Evolutionary conservation across 2,329 filamentous ascomycete species (phyloP).

Genomic region (Pyricularia grisea): DNA sequence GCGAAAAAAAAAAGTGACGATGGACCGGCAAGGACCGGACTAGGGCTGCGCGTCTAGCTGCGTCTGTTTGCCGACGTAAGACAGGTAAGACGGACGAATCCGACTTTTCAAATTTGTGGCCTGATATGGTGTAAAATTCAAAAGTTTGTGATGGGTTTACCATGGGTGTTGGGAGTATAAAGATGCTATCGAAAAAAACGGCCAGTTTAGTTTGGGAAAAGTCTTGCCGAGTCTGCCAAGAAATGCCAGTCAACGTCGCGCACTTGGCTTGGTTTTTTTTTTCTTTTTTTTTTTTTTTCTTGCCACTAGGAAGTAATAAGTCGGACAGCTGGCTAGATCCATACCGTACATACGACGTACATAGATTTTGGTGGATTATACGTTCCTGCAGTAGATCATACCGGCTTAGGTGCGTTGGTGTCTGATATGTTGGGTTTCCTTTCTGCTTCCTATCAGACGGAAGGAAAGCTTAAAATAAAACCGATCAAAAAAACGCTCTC

Average conservation of each 20-base stretch:
- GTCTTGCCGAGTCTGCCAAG: background rate
- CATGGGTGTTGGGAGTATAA: background rate
- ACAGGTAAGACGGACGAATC: background rate
- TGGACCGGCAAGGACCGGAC: background rate
- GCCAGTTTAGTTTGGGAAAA: background rate
- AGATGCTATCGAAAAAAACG: background rate
- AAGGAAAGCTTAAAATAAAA: background rate
- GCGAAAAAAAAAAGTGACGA: background rate
- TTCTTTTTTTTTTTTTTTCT: too few species aligned
- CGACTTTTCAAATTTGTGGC: background rate
- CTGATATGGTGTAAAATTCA: background rate
- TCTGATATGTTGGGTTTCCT: background rate
- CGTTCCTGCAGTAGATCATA: background rate
- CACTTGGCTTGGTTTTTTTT: background rate
- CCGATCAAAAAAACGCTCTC: background rate
- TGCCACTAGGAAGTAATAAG: too few species aligned
- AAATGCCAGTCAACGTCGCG: background rate
- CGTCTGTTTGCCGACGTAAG: background rate
- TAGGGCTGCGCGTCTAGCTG: background rate
- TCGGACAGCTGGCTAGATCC: background rate
- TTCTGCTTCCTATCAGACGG: background rate
- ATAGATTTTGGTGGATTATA: background rate
- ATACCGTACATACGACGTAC: background rate
- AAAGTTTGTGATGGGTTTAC: too few species aligned
- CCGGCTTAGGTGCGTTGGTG: background rate